phyloP scores from a whole-genome alignment of 306 rosid species.

The Myrica gale region DNA sequence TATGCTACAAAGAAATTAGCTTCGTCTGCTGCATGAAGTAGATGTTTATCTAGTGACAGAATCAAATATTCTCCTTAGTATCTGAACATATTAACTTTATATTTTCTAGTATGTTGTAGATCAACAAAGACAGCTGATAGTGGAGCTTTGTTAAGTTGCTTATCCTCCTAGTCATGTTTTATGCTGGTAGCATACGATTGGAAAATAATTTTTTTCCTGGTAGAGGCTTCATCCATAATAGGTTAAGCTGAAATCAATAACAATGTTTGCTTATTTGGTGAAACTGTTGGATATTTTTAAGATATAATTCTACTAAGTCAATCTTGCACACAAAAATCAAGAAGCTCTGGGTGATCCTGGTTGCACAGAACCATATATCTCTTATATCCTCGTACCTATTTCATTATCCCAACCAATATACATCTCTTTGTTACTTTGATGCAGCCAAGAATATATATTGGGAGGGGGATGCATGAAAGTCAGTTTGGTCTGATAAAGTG shows the following conservation, averaged over 20 bases:
- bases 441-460: slow-evolving; percentile 93
- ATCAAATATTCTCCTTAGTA: not conserved
- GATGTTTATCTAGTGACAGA: not conserved
- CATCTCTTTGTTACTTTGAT: slow-evolving; percentile 28
- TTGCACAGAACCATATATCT: not conserved
- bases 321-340: not conserved
- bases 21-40: not conserved
- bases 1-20: not conserved
- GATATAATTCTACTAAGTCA: not conserved
- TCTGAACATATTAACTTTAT: not conserved
- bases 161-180: slow-evolving; percentile 7
- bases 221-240: not conserved
- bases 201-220: not conserved
- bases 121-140: not conserved
- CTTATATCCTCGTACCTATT: slow-evolving; percentile 1
- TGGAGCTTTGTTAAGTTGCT: not conserved
- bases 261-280: not conserved
- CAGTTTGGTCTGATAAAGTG: slow-evolving; percentile 87
- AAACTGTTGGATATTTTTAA: not conserved
- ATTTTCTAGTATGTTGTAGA: not conserved
- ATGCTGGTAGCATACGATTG: not conserved
- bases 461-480: slow-evolving; percentile 99
- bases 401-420: slow-evolving; percentile 15
- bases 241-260: not conserved
- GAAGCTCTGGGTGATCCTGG: not conserved